Base-by-base conservation (phyloP, 148 eudicot species). In the Chenopodium album region DNA sequence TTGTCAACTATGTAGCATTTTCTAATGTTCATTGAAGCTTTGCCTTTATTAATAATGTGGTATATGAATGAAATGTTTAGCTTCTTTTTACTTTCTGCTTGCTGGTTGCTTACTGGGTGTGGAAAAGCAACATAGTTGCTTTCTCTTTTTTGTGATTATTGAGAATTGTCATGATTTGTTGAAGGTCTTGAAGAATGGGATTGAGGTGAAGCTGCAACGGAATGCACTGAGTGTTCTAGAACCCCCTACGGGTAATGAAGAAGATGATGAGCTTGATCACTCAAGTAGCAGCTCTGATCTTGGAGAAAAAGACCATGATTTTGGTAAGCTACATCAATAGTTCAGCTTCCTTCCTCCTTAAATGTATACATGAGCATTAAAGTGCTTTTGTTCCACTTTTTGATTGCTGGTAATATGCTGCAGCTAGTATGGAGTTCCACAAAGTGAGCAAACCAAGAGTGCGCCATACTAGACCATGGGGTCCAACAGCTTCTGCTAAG, bases 221-320 rank as follows among this genome's bases (percentile, higher is more conserved):
- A 96, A 96, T 87, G 99, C 99, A 44, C 76, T 94, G 85, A 96
- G 98, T 80, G 99, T 96, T 76, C 79, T 96, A 71, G 99, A 96
- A 87, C 97, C 92, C 20, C 99, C 99, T 52, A 94, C 98, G 17
- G 99, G 98, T 22, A 90, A 94, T 41, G 99, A 96, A 88, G 97
- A 88, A 62, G 97, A 96, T 48, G 91, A 86, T 80, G 97, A 92
- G 26, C 83, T 93, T 79, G 92, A 89, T 85, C 88, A 87, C 84
- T 93, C 97, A 17, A 90, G 91, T 78, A 88, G 90, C 87, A 92
- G 94, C 87, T 92, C 95, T 31, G 98, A 96, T 78, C 87, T 89
- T 60, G 93, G 89, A n/a, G 90, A 86, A 29, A 96, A 91, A 80
- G 90, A 89, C 75, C 86, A 91, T 54, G 85, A 84, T 54, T 88